phyloP scores from a whole-genome alignment of 495 filamentous ascomycete species.

The Staphylotrichum tortipilum region DNA sequence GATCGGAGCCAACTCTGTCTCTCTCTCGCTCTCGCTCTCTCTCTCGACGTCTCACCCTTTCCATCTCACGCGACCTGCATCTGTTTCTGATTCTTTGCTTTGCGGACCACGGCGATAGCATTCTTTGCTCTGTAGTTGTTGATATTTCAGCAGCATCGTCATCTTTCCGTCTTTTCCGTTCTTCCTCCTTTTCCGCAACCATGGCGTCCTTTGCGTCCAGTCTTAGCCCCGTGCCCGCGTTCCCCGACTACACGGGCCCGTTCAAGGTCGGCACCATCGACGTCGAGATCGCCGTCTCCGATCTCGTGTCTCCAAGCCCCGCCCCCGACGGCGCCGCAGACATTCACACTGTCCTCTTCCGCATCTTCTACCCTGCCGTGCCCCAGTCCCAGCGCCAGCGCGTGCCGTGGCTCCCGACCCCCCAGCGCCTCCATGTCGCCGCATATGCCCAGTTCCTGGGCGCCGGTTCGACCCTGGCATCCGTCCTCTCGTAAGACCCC shows the following conservation, averaged over 20 bases:
- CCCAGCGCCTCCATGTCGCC: slow-evolving; percentile 58
- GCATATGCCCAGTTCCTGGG: slow-evolving; percentile 64
- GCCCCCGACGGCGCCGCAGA: slow-evolving; percentile 40
- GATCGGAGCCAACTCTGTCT: too few relatives aligned
- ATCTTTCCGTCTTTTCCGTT: too few relatives aligned
- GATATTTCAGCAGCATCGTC: too few relatives aligned
- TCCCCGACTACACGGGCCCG: slow-evolving; percentile 61
- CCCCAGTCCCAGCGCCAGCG: slow-evolving; percentile 31
- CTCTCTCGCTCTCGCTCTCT: too few relatives aligned
- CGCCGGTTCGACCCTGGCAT: slow-evolving; percentile 43
- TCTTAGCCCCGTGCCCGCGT: slow-evolving; percentile 44
- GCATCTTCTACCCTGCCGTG: slow-evolving; percentile 65
- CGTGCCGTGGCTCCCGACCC: slow-evolving; percentile 63
- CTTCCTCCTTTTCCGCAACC: neutral
- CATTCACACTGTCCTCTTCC: slow-evolving; percentile 60
- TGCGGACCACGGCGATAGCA: too few relatives aligned
- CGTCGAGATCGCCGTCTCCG: slow-evolving; percentile 58
- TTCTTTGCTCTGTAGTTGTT: too few relatives aligned
- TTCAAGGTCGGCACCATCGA: slow-evolving; percentile 68
- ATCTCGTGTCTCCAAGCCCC: slow-evolving; percentile 44
- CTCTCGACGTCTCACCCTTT: too few relatives aligned
- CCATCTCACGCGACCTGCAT: too few relatives aligned
- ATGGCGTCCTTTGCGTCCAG: slow-evolving; percentile 17
- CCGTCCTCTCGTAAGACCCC: slow-evolving; percentile 51
- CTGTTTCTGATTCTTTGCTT: too few relatives aligned